Evolutionary conservation across 2,329 filamentous ascomycete genomes (phyloP).

Genomic region (Penicillium crustosum): DNA sequence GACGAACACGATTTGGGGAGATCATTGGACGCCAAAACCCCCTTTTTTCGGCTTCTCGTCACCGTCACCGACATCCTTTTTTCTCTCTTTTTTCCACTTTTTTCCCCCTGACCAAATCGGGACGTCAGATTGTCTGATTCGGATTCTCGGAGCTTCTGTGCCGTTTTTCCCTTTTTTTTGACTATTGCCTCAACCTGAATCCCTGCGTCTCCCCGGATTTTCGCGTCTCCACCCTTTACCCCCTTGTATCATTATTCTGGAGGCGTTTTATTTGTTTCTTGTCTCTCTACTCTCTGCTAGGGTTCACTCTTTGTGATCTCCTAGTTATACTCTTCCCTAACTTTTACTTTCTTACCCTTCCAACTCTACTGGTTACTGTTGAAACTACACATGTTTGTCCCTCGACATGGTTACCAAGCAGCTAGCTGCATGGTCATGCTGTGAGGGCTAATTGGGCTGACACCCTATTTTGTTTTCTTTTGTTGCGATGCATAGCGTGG

Average conservation of each 20-base stretch:
- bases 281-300: not conserved
- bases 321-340: not conserved
- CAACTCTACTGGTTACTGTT: slow-evolving; percentile 7
- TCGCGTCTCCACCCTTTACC: slow-evolving; percentile 6
- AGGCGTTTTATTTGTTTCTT: slow-evolving; percentile 1
- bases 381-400: not conserved
- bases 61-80: slow-evolving; percentile 9
- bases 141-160: not conserved
- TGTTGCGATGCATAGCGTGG: slow-evolving; percentile 35
- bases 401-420: slow-evolving; percentile 11
- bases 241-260: slow-evolving; percentile 25
- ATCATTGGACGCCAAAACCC: slow-evolving; percentile 11
- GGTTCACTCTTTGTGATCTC: not conserved
- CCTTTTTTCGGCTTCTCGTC: slow-evolving; percentile 12
- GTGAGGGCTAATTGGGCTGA: not conserved
- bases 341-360: slow-evolving; percentile 2
- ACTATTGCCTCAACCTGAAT: not conserved
- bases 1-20: not conserved
- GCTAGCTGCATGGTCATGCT: slow-evolving; percentile 17
- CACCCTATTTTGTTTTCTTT: slow-evolving; percentile 7
- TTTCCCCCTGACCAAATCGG: slow-evolving; percentile 7
- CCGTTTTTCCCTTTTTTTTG: not conserved
- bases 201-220: slow-evolving; percentile 15
- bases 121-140: not conserved
- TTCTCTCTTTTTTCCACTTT: not conserved